Conservation (phyloP, 140 eudicot genomes). For the Ambrosia hybrid region DNA sequence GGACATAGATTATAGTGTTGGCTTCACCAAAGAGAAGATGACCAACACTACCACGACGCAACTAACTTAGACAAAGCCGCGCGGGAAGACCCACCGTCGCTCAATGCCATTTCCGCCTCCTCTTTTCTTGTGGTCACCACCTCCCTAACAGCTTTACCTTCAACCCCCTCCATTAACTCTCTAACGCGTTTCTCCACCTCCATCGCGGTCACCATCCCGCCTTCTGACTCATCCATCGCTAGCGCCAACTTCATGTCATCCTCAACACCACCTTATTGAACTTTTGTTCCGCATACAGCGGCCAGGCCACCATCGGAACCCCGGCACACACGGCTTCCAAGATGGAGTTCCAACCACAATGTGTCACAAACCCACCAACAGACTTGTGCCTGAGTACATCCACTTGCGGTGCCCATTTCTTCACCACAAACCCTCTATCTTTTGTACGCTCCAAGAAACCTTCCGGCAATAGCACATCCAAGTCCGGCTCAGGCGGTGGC, state of each 20-base stretch:
- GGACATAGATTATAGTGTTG: neutral
- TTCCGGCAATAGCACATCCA: conserved; percentile 48
- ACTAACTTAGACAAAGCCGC: conserved; percentile 39
- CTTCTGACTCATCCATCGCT: conserved; percentile 36
- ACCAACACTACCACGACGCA: conserved; percentile 6
- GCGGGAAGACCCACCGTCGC: conserved; percentile 48
- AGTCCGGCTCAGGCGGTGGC: conserved; percentile 46
- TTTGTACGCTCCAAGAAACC: conserved; percentile 61
- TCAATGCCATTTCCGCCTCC: conserved; percentile 41
- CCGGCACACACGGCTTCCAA: conserved; percentile 62
- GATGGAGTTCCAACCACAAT: conserved; percentile 79
- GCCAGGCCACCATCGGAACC: conserved; percentile 81
- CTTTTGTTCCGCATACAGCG: conserved; percentile 65
- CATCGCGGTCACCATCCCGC: conserved; percentile 40
- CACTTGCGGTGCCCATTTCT: conserved; percentile 62
- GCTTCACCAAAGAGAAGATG: no score
- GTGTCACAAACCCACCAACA: conserved; percentile 72
- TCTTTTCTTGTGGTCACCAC: conserved; percentile 24
- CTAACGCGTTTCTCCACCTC: conserved; percentile 57
- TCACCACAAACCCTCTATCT: conserved; percentile 47
- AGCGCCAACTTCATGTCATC: conserved; percentile 60
- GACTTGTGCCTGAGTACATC: conserved; percentile 47
- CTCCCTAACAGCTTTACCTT: conserved; percentile 37
- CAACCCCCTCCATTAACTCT: conserved; percentile 48
- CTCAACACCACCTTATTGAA: conserved; percentile 50